Evolutionary conservation across 129 eudicot species (phyloP), one percentile per base, ranked within the genome.

Genomic region (Oenanthe sinensis): DNA sequence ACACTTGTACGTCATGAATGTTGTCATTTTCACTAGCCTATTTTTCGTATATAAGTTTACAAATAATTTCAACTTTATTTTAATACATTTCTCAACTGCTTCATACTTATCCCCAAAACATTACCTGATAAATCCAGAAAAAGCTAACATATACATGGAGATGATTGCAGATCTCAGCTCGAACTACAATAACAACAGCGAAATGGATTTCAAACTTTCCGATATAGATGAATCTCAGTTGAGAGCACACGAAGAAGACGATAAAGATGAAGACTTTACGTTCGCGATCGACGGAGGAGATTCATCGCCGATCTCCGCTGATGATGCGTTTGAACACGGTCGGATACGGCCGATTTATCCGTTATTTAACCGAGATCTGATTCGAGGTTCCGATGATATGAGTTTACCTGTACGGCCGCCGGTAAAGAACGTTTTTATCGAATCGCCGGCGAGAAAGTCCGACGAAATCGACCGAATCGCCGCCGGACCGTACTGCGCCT

Each of bases 341-440:
- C 83, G 86, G 81, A 92, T 89, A 85, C 87, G 88, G 72, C 82
- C 85, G 69, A 60, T 85, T 8, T 89, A 87, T 71, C 97, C 97
- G 37, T 78, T 88, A 16, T 88, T 92, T 50, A 82, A 87, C 62
- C 89, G 69, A 47, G 81, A 78, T 73, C 79, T 88, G 60, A 62
- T 88, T 1, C 45, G 69, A 2, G 20, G 67, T 28, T 71, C 74
- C 40, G 79, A 60, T 0, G 85, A 83, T 77, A 55, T n/a, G 36
- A 17, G 87, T 22, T 72, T 90, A 24, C 89, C 91, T 48, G 75
- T 16, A 45, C 77, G 79, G 5, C 88, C 89, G 47, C 87, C 85
- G 77, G 92, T 90, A 52, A 75, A 84, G 69, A 88, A 88, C 43
- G 90, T 87, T 8, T 87, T 87, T 72, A 75, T 85, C 28, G 87